phyloP scores from a whole-genome alignment of 2,329 filamentous ascomycete species.

The Diaporthe caulivora region DNA sequence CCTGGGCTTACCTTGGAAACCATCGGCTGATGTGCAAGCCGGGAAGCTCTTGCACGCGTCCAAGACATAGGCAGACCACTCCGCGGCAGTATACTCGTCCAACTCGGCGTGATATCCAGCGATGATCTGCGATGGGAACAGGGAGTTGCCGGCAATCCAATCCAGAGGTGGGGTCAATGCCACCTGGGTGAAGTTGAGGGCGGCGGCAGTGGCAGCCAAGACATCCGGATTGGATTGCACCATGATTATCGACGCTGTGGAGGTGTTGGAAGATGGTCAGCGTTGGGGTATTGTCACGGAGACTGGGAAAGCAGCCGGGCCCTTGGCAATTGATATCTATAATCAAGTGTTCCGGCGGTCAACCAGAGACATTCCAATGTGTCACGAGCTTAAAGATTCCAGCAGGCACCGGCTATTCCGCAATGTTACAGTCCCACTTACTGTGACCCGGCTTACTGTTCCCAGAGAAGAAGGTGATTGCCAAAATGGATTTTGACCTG shows the following conservation, averaged over 20 bases:
- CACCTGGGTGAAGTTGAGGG: constrained; percentile 35
- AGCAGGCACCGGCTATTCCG: not conserved
- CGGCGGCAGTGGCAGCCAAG: constrained; percentile 2
- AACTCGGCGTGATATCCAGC: constrained; percentile 34
- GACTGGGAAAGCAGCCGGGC: no score
- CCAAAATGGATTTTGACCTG: constrained; percentile 5
- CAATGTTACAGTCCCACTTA: not conserved
- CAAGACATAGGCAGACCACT: constrained; percentile 33
- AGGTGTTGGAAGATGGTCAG: no score
- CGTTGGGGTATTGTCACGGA: not conserved
- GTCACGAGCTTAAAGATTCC: not conserved
- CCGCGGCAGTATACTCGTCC: constrained; percentile 28
- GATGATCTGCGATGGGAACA: constrained; percentile 36
- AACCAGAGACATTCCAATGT: not conserved
- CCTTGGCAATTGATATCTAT: not conserved
- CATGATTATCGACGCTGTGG: not conserved
- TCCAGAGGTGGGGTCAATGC: constrained; percentile 34
- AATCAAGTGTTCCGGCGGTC: not conserved
- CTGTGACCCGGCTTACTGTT: not conserved
- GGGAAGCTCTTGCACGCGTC: constrained; percentile 29
- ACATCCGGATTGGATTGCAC: not conserved
- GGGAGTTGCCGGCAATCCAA: constrained; percentile 33
- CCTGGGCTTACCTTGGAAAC: constrained; percentile 32
- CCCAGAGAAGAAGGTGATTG: constrained; percentile 37
- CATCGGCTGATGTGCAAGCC: constrained; percentile 36